These are phyloP conservation scores for Saprolegnia parasitica DNA, from an alignment of 352 stramenopile species.

Conservation along the genomic window DNA sequence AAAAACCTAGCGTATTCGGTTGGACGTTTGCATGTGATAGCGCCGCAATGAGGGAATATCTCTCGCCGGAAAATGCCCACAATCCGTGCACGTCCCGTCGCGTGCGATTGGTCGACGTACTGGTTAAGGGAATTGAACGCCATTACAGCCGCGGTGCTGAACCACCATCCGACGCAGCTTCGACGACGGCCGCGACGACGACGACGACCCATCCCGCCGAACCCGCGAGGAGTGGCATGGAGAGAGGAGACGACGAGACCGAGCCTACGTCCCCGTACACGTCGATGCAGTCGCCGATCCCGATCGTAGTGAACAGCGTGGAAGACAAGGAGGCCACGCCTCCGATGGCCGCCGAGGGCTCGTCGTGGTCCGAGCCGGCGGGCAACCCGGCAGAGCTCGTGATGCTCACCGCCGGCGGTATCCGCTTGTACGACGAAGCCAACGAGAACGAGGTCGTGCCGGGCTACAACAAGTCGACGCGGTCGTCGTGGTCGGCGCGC, in stretches of 20 bases:
- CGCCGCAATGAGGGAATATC: neutral
- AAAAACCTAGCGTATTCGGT: too few relatives aligned
- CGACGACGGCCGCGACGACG: neutral
- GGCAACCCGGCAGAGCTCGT: neutral
- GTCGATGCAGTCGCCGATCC: conserved; percentile 8
- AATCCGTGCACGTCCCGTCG: neutral
- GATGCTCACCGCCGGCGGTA: conserved; percentile 4
- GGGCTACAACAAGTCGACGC: conserved; percentile 24
- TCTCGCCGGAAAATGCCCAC: neutral
- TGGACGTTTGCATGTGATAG: too few relatives aligned
- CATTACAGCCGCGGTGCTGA: conserved; percentile 4
- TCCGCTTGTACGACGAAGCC: conserved; percentile 10
- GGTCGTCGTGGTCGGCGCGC: conserved; percentile 25
- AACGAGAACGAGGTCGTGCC: conserved; percentile 19
- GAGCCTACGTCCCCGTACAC: conserved; percentile 8
- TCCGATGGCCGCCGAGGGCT: neutral
- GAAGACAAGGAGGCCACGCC: neutral
- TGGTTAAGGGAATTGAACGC: neutral
- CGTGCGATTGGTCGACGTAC: conserved; percentile 5
- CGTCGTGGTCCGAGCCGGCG: neutral
- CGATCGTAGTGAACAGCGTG: conserved; percentile 9
- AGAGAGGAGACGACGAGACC: conserved; percentile 1
- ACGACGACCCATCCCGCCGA: neutral
- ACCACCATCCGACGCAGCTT: neutral
- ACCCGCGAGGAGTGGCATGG: neutral